Evolutionary conservation across 2,329 filamentous ascomycete species (phyloP), one percentile per base, ranked within the genome.

Genomic region (Epichloe glyceriae): DNA sequence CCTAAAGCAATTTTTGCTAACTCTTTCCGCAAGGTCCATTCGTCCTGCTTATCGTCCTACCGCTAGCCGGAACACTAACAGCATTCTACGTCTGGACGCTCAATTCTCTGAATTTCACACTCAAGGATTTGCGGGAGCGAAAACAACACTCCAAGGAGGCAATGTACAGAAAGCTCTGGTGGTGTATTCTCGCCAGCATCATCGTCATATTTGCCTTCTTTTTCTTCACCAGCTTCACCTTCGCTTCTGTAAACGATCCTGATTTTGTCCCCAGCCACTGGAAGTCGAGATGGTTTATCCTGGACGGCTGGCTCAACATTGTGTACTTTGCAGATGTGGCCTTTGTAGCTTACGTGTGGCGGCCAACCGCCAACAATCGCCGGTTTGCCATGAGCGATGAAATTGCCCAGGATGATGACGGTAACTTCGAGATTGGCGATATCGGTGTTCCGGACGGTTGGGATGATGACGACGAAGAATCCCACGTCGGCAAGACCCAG

Each of bases 141-240:
- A 96, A 95, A 70, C 93, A 98, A 70, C 85, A 86, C 60, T 84
- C 85, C 60, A 98, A 98, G 66, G 88, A 90, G 46, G 69, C 80
- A 68, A 98, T 98, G 94, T 98, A 97, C 71, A 90, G 86, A 71
- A 95, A 94, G 67, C 80, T 98, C 14, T 98, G 94, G 90, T 98
- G 90, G 90, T 91, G 88, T 66, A 95, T 98, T 53, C 75, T 98
- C 44, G 75, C 80, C 56, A 95, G 86, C 65, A 95, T 98, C 64
- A 72, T 97, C 46, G 88, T 97, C 59, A 96, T 97, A 59, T 98
- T 98, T 60, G 89, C 78, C 52, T 98, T 98, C 73, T 96, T 98
- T 75, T 97, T 98, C 74, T 83, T 97, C 73, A 97, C 96, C 74
- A 94, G 87, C 59, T 89, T 96, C 68, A 88, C 87, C 0, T 95